These are phyloP conservation scores for Rutstroemia sp. DNA, from an alignment of 2,329 filamentous ascomycete genomes.

Conservation along the genomic window DNA sequence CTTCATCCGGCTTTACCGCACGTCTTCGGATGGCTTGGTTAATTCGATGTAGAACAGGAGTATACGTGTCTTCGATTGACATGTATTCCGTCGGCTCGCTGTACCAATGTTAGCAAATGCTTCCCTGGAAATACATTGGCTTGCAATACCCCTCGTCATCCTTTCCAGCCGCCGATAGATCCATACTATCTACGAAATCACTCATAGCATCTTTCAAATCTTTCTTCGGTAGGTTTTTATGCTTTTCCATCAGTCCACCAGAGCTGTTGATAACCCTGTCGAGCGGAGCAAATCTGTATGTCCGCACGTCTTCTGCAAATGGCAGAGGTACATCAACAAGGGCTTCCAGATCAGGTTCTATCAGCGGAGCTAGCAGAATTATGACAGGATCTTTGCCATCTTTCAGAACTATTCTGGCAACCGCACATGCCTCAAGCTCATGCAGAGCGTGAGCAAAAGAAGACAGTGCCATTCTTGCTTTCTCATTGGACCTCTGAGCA, in stretches of 20 bases:
- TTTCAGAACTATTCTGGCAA: conserved; percentile 80
- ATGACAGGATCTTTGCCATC: conserved; percentile 72
- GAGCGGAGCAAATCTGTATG: conserved; percentile 86
- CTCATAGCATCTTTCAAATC: conserved; percentile 76
- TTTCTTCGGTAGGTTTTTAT: conserved; percentile 73
- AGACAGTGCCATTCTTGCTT: conserved; percentile 76
- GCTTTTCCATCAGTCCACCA: conserved; percentile 70
- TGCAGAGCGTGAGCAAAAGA: conserved; percentile 83
- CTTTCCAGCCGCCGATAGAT: conserved; percentile 61
- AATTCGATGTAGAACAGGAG: conserved; percentile 79
- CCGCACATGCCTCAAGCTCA: conserved; percentile 77
- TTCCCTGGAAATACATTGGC: conserved; percentile 2
- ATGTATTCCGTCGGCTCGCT: conserved; percentile 60
- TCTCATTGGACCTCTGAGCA: conserved; percentile 69
- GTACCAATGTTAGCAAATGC: conserved; percentile 5
- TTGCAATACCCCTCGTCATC: conserved; percentile 65
- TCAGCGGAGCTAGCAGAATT: conserved; percentile 70
- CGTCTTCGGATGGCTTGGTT: conserved; percentile 79
- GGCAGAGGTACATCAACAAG: conserved; percentile 85
- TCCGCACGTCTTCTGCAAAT: conserved; percentile 84
- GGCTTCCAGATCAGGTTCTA: conserved; percentile 75
- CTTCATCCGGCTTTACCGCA: conserved; percentile 63
- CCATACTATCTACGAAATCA: conserved; percentile 89
- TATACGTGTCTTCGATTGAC: conserved; percentile 73
- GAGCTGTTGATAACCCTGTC: conserved; percentile 84